A percentile compares a stretch with the other conserved stretches of the same genome.
Conservation (phyloP, 768 basidiomycete species). For the Candolleomyces efflorescens region DNA sequence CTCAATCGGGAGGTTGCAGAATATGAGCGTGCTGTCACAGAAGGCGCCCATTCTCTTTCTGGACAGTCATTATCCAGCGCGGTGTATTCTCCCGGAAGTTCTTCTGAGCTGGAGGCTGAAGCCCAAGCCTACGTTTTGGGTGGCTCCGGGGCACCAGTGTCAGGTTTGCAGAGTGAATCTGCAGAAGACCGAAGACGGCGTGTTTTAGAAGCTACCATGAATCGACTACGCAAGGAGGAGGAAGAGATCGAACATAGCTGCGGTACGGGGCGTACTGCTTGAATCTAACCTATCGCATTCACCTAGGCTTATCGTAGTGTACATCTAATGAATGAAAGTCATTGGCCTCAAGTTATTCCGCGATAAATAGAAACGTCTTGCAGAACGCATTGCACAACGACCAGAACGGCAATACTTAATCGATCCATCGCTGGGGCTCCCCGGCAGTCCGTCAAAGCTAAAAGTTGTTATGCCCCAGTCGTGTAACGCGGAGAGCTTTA, state of each 20-base stretch:
- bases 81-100: conserved; percentile 23
- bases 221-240: conserved; percentile 57
- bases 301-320: no score
- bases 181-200: conserved; percentile 53
- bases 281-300: background rate
- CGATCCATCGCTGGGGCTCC: no score
- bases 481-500: no score
- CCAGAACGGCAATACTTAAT: no score
- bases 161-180: conserved; percentile 33
- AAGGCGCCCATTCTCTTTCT: conserved; percentile 53
- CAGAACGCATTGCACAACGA: no score
- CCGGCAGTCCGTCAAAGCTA: no score
- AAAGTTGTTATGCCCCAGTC: no score
- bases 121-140: conserved; percentile 53
- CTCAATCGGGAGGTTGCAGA: conserved; percentile 70
- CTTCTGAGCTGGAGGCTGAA: conserved; percentile 54
- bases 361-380: no score
- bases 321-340: no score
- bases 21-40: conserved; percentile 50
- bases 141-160: conserved; percentile 24
- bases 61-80: conserved; percentile 27
- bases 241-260: conserved; percentile 70
- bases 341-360: no score
- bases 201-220: conserved; percentile 57
- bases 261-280: conserved; percentile 40